Evolutionary conservation across 306 rosid species (phyloP).

Genomic region (Cicer yamashitae): DNA sequence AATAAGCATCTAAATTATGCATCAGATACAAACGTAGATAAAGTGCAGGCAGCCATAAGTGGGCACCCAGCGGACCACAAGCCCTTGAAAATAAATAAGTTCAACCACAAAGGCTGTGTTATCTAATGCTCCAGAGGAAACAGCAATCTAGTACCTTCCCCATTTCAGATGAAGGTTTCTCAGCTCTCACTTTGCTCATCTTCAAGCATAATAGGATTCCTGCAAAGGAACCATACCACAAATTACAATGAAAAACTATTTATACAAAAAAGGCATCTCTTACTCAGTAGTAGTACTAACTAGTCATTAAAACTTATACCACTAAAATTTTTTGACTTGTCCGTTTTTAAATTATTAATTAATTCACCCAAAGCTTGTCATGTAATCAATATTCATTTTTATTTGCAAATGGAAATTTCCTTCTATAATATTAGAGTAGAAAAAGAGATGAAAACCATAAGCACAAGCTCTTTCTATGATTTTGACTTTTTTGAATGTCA

Average conservation of each 20-base stretch:
- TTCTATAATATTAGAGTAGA: slow-evolving; percentile 19
- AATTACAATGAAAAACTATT: slow-evolving; percentile 16
- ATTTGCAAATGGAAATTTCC: slow-evolving; percentile 5
- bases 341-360: slow-evolving; percentile 25
- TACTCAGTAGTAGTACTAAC: slow-evolving; percentile 22
- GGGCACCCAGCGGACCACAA: background rate
- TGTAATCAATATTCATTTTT: background rate
- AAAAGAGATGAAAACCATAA: slow-evolving; percentile 5
- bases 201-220: slow-evolving; percentile 80
- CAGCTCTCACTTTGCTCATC: slow-evolving; percentile 91
- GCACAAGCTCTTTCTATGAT: background rate
- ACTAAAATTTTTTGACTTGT: background rate
- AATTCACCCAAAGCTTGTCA: slow-evolving; percentile 7
- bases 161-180: slow-evolving; percentile 84
- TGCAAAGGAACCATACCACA: slow-evolving; percentile 38
- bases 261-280: slow-evolving; percentile 24
- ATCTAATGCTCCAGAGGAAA: slow-evolving; percentile 29
- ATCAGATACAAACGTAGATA: slow-evolving; percentile 22
- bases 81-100: slow-evolving; percentile 8
- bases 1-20: slow-evolving; percentile 13
- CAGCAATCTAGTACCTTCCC: slow-evolving; percentile 67
- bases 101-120: slow-evolving; percentile 18
- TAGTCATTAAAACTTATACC: slow-evolving; percentile 16
- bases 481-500: background rate
- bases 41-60: slow-evolving; percentile 39